phyloP scores from a whole-genome alignment of 306 rosid species.

The Cercis canadensis region DNA sequence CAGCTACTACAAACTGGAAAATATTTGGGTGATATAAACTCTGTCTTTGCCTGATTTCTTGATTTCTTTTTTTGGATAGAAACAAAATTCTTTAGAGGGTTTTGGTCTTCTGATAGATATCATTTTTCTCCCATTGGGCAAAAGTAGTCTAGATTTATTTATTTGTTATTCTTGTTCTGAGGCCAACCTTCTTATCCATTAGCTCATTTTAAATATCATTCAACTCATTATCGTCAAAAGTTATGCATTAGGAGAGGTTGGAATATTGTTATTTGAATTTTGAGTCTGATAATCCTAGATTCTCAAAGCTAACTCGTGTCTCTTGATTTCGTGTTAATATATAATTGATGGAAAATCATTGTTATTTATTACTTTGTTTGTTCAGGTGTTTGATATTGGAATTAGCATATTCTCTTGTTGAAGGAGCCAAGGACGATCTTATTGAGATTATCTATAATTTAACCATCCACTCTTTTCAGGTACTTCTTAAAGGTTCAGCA shows the following conservation, averaged over 20 bases:
- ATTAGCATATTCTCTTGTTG: slow-evolving; percentile 74
- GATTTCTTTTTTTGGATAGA: too few relatives aligned
- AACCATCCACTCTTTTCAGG: slow-evolving; percentile 66
- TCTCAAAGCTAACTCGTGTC: slow-evolving; percentile 6
- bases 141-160: not conserved
- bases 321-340: slow-evolving; percentile 24
- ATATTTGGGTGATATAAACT: not conserved
- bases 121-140: slow-evolving; percentile 16
- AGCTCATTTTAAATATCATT: not conserved
- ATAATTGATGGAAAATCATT: slow-evolving; percentile 24
- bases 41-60: too few relatives aligned
- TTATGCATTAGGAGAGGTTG: not conserved
- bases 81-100: too few relatives aligned
- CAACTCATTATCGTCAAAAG: not conserved
- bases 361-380: slow-evolving; percentile 29
- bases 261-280: slow-evolving; percentile 14
- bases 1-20: not conserved
- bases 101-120: too few relatives aligned
- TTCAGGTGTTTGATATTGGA: slow-evolving; percentile 72
- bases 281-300: slow-evolving; percentile 13
- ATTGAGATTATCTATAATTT: slow-evolving; percentile 69
- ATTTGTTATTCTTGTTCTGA: slow-evolving; percentile 14
- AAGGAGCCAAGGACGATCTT: slow-evolving; percentile 76
- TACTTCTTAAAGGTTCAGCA: slow-evolving; percentile 40
- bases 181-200: slow-evolving; percentile 7